Evolutionary conservation across 2,329 filamentous ascomycete species (phyloP), one percentile per base, ranked within the genome.

Genomic region (Chaetomium sp.): DNA sequence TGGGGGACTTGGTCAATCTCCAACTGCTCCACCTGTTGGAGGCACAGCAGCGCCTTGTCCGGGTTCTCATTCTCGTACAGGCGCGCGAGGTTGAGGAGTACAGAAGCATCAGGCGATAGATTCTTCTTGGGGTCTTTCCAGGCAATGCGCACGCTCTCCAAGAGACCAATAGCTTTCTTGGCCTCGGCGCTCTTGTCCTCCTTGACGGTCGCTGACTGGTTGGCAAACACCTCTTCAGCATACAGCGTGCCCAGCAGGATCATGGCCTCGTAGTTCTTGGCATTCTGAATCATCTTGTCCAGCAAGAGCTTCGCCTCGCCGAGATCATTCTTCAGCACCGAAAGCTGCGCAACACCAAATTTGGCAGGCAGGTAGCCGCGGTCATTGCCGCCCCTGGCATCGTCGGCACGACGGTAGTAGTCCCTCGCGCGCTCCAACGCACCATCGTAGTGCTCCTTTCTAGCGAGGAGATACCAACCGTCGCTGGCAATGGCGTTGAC

Each of bases 401-500:
- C 88, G 69, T 99, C 94, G 1, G 95, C 89, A 63, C 89, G 86
- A 54, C 85, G 84, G 71, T 99, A 99, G 70, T 87, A 95, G 65
- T 96, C 89, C 19, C 81, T 83, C 1, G 94, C 92, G 55, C 84
- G 86, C 19, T 86, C 79, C 6, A 82, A 72, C 56, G 96, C 85
- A 43, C 87, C 87, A 56, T 84, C 81, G 62, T 90, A 89, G 68
- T 99, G 94, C 61, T 92, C 89, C 69, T 95, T 96, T 58, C 91
- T 81, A 34, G 91, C 94, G 42, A 97, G 81, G 7, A 97, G 74
- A 71, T 96, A 99, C 91, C 92, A 97, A 38, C 94, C 95, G 68
- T 99, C 95, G 72, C 92, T 96, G 32, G 92, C 92, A 69, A 97
- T 90, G 3, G 91, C 89, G 69, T 96, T 96, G 64, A 97, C 89